These are phyloP conservation scores for Coemansia sp. DNA, from an alignment of 192 early-diverging fungal species.

Conservation along the genomic window DNA sequence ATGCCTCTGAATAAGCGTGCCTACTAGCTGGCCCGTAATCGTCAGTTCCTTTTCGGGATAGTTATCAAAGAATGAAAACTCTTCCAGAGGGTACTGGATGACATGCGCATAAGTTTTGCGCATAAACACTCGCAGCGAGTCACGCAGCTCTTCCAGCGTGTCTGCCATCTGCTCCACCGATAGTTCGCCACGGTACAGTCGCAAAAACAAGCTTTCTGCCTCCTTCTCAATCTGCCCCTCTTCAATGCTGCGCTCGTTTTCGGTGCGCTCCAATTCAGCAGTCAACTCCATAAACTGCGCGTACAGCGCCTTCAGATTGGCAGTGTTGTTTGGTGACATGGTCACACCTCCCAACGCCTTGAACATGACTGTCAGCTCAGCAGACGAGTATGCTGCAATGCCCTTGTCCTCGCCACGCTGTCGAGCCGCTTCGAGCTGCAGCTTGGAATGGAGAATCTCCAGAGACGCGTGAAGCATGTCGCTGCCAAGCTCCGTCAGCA, in stretches of 20 bases:
- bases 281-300: conserved; percentile 47
- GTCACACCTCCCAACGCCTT: conserved; percentile 30
- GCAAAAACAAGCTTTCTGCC: conserved; percentile 51
- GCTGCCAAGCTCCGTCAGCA: conserved; percentile 43
- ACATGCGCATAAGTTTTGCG: conserved; percentile 86
- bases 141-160: conserved; percentile 74
- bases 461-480: conserved; percentile 51
- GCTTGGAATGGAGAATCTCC: conserved; percentile 52
- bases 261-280: conserved; percentile 33
- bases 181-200: conserved; percentile 56
- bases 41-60: conserved; percentile 91
- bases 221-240: conserved; percentile 52
- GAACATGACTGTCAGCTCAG: conserved; percentile 49
- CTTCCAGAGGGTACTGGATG: conserved; percentile 92
- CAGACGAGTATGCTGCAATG: conserved; percentile 24
- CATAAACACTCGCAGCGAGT: conserved; percentile 69
- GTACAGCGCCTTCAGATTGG: conserved; percentile 55
- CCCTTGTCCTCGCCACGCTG: conserved; percentile 53
- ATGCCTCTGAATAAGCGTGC: conserved; percentile 84
- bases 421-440: conserved; percentile 47
- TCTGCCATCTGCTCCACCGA: conserved; percentile 83
- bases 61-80: conserved; percentile 90
- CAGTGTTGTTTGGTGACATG: conserved; percentile 53
- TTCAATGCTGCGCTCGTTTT: conserved; percentile 37
- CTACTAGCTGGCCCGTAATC: conserved; percentile 89